A percentile compares a stretch with the other conserved stretches of the same genome.
Evolutionary conservation across 2,329 filamentous ascomycete species (phyloP).

Genomic region (Pseudogymnoascus sp.): DNA sequence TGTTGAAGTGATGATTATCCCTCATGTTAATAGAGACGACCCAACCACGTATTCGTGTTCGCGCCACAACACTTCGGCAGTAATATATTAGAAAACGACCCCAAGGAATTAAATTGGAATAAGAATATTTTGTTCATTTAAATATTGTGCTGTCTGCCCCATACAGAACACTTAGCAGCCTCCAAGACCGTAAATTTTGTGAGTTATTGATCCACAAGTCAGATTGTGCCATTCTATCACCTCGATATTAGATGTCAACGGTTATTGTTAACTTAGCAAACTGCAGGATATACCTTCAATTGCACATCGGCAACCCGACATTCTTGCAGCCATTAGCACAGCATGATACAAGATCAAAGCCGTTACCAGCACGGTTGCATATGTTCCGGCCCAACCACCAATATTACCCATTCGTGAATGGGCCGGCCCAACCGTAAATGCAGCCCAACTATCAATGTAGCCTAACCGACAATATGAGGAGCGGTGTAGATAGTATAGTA

Average conservation of each 20-base stretch:
- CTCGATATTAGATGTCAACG: not conserved
- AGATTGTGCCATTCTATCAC: not conserved
- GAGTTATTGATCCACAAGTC: not conserved
- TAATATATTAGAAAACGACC: not conserved
- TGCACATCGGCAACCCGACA: not conserved
- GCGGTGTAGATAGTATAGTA: too few species aligned
- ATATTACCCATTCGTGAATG: too few species aligned
- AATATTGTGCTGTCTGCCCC: not conserved
- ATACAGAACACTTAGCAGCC: not conserved
- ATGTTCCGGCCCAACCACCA: too few species aligned
- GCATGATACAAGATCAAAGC: not conserved
- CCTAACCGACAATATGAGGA: too few species aligned
- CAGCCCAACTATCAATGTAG: too few species aligned
- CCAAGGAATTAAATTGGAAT: not conserved
- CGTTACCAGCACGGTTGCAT: not conserved
- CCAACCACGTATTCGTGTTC: not conserved
- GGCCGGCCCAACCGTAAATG: too few species aligned
- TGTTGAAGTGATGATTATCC: not conserved
- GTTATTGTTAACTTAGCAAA: not conserved
- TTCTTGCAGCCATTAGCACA: not conserved
- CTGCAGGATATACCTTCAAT: not conserved
- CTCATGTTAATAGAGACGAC: not conserved
- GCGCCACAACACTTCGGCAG: not conserved
- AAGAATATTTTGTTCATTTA: not conserved
- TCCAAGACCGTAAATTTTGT: not conserved